A percentile compares a stretch with the other conserved stretches of the same genome.
phyloP scores from a whole-genome alignment of 2,329 filamentous ascomycete genomes.

The Trichoderma sp. region DNA sequence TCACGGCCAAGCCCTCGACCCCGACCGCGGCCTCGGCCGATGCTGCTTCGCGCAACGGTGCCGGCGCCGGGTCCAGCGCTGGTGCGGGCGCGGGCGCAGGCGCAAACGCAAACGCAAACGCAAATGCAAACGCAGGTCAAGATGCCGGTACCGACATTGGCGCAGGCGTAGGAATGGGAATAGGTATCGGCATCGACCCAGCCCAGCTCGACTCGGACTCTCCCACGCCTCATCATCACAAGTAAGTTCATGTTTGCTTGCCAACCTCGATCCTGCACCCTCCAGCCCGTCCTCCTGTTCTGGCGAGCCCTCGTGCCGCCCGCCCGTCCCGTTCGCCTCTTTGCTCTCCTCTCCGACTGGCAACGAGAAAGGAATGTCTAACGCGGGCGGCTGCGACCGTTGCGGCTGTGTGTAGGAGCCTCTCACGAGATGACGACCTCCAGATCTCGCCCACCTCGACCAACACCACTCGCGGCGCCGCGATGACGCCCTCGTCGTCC shows the following conservation, averaged over 20 bases:
- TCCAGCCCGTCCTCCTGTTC: neutral
- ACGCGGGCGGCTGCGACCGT: conserved; percentile 22
- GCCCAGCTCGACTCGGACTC: conserved; percentile 48
- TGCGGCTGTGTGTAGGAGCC: conserved; percentile 31
- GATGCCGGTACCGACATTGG: conserved; percentile 23
- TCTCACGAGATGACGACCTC: conserved; percentile 41
- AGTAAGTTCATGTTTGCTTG: conserved; percentile 38
- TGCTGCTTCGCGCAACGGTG: conserved; percentile 27
- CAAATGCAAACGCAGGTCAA: neutral
- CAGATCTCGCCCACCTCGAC: conserved; percentile 55
- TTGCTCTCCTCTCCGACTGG: conserved; percentile 10
- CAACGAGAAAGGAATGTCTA: conserved; percentile 20
- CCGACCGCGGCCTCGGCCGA: conserved; percentile 39
- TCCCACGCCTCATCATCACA: conserved; percentile 41
- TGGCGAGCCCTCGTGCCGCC: conserved; percentile 25
- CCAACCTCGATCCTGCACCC: neutral
- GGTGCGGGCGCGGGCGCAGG: neutral
- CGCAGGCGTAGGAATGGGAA: neutral
- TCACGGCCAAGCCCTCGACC: conserved; percentile 60
- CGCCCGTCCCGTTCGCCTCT: conserved; percentile 15
- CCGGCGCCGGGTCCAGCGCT: conserved; percentile 24
- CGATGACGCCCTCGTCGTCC: conserved; percentile 51
- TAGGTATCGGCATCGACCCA: conserved; percentile 24
- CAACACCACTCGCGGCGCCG: conserved; percentile 47
- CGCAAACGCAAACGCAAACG: neutral